A percentile compares a stretch with the other conserved stretches of the same genome.
Evolutionary conservation across 495 filamentous ascomycete species (phyloP).

Genomic region (Jackrogersella multiformis): DNA sequence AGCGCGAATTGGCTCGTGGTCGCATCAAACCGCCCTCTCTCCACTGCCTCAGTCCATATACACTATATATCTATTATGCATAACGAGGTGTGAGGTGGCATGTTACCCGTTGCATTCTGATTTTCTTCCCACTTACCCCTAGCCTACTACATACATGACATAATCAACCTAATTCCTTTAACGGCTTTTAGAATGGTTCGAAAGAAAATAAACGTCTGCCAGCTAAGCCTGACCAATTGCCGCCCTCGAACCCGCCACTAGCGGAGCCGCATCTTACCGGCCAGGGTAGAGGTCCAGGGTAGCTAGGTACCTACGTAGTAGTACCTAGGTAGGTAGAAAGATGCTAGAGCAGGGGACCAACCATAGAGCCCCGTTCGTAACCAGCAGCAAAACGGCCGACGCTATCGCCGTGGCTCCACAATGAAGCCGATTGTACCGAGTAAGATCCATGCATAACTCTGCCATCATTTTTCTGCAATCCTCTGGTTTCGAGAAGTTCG

Average conservation of each 20-base stretch:
- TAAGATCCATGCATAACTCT: conserved; percentile 14
- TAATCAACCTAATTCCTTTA: background rate
- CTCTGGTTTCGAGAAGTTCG: background rate
- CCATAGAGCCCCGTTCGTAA: conserved; percentile 14
- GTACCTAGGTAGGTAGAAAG: too few species aligned
- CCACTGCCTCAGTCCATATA: conserved; percentile 10
- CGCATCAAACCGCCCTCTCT: conserved; percentile 1
- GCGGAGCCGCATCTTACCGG: conserved; percentile 34
- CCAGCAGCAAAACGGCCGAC: conserved; percentile 44
- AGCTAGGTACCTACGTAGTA: too few species aligned
- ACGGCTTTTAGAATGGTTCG: conserved; percentile 7
- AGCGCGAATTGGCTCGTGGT: background rate
- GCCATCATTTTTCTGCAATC: background rate
- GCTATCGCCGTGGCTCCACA: conserved; percentile 41
- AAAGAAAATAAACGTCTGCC: conserved; percentile 4
- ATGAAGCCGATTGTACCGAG: conserved; percentile 40
- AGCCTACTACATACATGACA: conserved; percentile 15
- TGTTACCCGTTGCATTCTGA: too few species aligned
- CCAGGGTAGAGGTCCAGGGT: conserved; percentile 8
- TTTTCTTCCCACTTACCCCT: conserved; percentile 1
- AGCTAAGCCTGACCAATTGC: conserved; percentile 27
- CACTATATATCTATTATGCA: too few species aligned
- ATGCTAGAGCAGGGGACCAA: too few species aligned
- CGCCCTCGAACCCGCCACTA: conserved; percentile 7
- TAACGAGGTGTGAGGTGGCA: too few species aligned